Conservation (phyloP, 495 filamentous ascomycete genomes). For the Chaetomium cochliodes region DNA sequence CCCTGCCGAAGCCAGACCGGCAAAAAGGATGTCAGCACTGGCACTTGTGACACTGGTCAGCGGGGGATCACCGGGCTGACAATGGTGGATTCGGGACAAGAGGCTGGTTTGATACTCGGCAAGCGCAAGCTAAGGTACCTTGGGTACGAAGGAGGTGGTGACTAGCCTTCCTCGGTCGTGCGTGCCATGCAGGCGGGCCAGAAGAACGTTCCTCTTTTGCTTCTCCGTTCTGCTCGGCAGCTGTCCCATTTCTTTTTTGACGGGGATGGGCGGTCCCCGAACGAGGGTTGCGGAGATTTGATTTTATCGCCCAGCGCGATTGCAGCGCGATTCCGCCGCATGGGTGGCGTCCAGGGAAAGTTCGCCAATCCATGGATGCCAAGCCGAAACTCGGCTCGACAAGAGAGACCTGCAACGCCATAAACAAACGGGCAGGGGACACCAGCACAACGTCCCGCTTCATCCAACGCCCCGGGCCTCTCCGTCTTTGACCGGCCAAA, state of each 20-base stretch:
- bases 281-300: conserved; percentile 12
- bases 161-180: background rate
- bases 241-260: conserved; percentile 1
- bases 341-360: background rate
- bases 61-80: background rate
- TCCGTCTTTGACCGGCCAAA: background rate
- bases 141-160: background rate
- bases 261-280: background rate
- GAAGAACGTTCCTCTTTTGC: background rate
- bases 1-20: conserved; percentile 6
- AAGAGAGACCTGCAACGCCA: background rate
- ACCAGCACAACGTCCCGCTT: background rate
- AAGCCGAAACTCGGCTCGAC: conserved; percentile 15
- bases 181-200: background rate
- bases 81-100: background rate
- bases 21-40: conserved; percentile 2
- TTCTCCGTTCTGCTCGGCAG: background rate
- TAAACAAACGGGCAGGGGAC: background rate
- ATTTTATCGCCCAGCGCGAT: conserved; percentile 3
- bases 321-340: conserved; percentile 10
- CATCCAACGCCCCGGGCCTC: background rate
- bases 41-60: background rate
- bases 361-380: conserved; percentile 11
- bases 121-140: no score
- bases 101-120: background rate